Percentiles rank a stretch among this genome's conserved stretches.
Conservation (phyloP, 495 filamentous ascomycete species). For the Penicillium cosmopolitanum region DNA sequence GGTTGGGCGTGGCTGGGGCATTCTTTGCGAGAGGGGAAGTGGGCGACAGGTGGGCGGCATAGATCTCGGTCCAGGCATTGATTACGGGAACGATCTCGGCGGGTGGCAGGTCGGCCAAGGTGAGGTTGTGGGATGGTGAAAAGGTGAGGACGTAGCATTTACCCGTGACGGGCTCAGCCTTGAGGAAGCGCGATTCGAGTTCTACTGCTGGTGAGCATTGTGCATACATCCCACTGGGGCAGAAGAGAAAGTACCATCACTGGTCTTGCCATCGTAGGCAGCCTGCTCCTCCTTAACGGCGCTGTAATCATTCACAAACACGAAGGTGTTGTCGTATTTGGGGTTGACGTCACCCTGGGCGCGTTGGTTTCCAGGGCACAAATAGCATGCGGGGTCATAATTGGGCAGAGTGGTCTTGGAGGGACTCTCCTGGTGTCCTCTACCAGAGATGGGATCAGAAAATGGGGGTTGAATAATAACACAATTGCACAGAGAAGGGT, state of each 20-base stretch:
- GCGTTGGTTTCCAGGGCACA: slow-evolving; percentile 95
- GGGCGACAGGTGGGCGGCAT: slow-evolving; percentile 76
- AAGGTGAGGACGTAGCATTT: slow-evolving; percentile 99
- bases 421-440: slow-evolving; percentile 87
- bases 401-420: slow-evolving; percentile 74
- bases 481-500: neutral
- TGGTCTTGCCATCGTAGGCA: slow-evolving; percentile 59
- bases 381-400: slow-evolving; percentile 88
- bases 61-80: slow-evolving; percentile 86
- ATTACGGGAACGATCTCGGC: slow-evolving; percentile 75
- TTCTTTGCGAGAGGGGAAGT: slow-evolving; percentile 64
- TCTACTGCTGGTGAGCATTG: slow-evolving; percentile 45
- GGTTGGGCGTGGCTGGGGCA: slow-evolving; percentile 49
- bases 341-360: slow-evolving; percentile 90
- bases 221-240: neutral
- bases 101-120: slow-evolving; percentile 81
- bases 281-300: slow-evolving; percentile 94
- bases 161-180: slow-evolving; percentile 83
- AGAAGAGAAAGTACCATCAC: slow-evolving; percentile 46
- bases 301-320: slow-evolving; percentile 97
- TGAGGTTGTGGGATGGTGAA: slow-evolving; percentile 85
- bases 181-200: slow-evolving; percentile 76
- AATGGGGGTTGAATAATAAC: no score
- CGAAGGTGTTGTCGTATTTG: slow-evolving; percentile 81
- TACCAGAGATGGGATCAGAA: slow-evolving; percentile 33